Evolutionary conservation across 805 yeast species (phyloP), one percentile per base, ranked within the genome.

Genomic region (Ogataea pilisensis): DNA sequence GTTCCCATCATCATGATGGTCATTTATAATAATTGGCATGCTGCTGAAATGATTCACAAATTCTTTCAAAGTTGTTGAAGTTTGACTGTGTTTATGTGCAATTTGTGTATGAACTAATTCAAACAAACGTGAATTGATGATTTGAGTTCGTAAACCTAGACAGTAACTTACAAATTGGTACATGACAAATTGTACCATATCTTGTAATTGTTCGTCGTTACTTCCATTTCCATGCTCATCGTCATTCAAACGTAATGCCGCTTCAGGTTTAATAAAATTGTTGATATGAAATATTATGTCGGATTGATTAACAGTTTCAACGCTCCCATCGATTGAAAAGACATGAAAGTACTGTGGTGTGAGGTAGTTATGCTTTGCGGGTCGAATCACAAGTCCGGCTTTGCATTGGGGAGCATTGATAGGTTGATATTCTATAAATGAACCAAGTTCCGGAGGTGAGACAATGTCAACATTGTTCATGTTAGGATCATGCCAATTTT

Each of bases 401-500:
- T 31, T 9, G n/a, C 29, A 30, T 13, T 8, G 14, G 1, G 9
- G 3, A 18, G 24, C n/a, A 16, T 33, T 34, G 8, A 24, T 29
- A 3, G 39, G 29, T 17, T 34, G 41, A 34, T 24, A 45, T 22
- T 45, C 49, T 16, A 45, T 31, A 25, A 45, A 33, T 12, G 49
- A 45, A 3, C 49, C 49, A 7, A 34, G 3, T 24, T 11, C 26
- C 5, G 33, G 26, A 13, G 39, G 16, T 16, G 26, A 17, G 8
- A 17, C 14, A 3, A 14, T 22, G 16, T 42, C 39, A 8, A 34
- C 11, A 8, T 31, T 14, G 7, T n/a, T 14, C 8, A 27, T 8
- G 13, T 9, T 6, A 6, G 8, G 5, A 22, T 11, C 11, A 8
- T 11, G 7, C 26, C 26, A 22, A 8, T 22, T 7, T 8, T 22